Base-by-base conservation (phyloP, 2,329 filamentous ascomycete species). In the Penicillium sp. region DNA sequence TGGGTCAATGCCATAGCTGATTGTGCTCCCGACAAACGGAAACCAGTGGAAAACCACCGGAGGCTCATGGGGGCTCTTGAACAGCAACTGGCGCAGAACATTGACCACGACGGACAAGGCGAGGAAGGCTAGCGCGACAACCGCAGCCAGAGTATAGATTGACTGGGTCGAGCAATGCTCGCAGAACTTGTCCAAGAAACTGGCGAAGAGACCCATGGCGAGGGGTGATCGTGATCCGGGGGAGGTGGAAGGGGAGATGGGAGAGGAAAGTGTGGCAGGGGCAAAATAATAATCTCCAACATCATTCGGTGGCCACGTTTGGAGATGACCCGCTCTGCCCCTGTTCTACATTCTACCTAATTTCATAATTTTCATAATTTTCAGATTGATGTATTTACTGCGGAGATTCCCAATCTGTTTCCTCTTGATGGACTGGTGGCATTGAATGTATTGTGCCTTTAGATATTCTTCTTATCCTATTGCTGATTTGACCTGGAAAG, bases 1-100 rank as follows among this genome's bases (percentile, higher is more conserved):
- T 1, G 79, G 56, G 59, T 96, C 87, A 67, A 95, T 95, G 65
- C 90, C 90, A 69, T 96, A 98, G 30, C 79, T 85, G 55, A 96
- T 73, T 43, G 92, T 95, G 71, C 83, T 95, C 48, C 90, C 90
- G 56, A 98, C 75, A 51, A 94, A 68, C 42, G 78, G 77, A 20
- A 82, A 65, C 72, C 70, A 76, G 63, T 81, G 78, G 63, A 81
- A 81, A 32, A 81, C 78, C 18, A 81, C 54, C 0, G 78, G 78
- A 18, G 85, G 85, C 62, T 88, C 84, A 61, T 88, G 84, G 35
- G 83, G 77, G 54, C 88, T 90, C 69, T 79, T 85, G 70, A 87
- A 79, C 45, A 95, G 69, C 39, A 93, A 54, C 67, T 96, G 90
- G 47, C 74, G 74, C 52, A 85, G 58, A 49, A 96, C 80, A 65